These are phyloP conservation scores for Calocybe indica DNA, from an alignment of 768 basidiomycete genomes.

Conservation along the genomic window DNA sequence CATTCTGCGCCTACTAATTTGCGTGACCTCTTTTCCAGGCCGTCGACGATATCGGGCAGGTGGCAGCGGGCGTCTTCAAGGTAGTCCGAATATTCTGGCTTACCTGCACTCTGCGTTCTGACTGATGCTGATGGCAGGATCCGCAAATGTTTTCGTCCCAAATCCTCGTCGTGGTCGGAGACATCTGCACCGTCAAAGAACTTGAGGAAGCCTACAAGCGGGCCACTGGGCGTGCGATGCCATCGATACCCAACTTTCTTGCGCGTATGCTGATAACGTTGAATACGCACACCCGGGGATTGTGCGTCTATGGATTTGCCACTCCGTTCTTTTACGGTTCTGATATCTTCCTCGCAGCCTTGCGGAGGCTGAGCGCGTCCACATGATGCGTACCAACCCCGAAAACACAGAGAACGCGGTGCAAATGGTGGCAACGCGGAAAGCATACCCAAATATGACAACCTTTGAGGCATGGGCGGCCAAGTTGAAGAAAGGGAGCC, in stretches of 20 bases:
- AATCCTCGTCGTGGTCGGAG: constrained; percentile 21
- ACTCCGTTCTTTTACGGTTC: neutral
- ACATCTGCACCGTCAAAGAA: constrained; percentile 21
- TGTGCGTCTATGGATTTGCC: constrained; percentile 16
- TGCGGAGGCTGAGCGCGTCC: constrained; percentile 19
- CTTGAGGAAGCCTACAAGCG: constrained; percentile 19
- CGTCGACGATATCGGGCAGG: constrained; percentile 26
- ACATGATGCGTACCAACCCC: constrained; percentile 9
- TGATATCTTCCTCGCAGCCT: constrained; percentile 12
- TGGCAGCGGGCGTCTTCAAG: constrained; percentile 26
- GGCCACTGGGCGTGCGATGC: constrained; percentile 19
- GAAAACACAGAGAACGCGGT: constrained; percentile 13
- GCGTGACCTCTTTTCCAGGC: constrained; percentile 13
- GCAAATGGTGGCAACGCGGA: constrained; percentile 13
- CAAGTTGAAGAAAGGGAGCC: neutral
- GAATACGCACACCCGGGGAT: constrained; percentile 21
- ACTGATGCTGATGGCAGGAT: constrained; percentile 11
- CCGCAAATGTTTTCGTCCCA: constrained; percentile 17
- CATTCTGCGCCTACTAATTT: neutral
- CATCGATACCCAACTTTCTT: constrained; percentile 21
- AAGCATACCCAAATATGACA: constrained; percentile 21
- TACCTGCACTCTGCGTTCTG: too few relatives aligned
- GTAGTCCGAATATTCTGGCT: constrained; percentile 7
- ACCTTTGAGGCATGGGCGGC: constrained; percentile 22
- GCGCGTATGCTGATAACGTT: constrained; percentile 18